Percentiles rank a stretch among this genome's conserved stretches.
phyloP scores from a whole-genome alignment of 768 basidiomycete genomes.

The Cubamyces sp. region DNA sequence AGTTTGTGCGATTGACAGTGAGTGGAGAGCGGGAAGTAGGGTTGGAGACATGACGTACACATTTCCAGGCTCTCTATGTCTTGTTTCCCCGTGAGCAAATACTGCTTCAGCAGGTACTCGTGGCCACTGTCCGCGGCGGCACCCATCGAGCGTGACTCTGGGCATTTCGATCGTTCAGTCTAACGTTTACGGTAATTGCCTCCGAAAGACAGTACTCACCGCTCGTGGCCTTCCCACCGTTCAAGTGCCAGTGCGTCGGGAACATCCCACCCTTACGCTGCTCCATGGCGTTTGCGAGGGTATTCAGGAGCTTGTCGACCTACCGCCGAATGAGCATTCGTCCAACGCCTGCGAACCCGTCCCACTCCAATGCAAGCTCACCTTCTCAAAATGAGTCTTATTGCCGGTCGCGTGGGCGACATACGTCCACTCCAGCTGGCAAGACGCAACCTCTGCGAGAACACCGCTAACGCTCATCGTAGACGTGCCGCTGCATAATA shows the following conservation, averaged over 20 bases:
- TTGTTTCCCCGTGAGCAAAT: constrained; percentile 63
- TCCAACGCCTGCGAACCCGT: neutral
- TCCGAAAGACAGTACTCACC: constrained; percentile 41
- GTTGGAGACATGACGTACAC: constrained; percentile 49
- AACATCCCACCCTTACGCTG: constrained; percentile 62
- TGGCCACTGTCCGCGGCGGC: constrained; percentile 74
- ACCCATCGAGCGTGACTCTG: constrained; percentile 54
- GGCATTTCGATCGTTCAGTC: no score
- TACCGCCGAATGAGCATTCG: constrained; percentile 28
- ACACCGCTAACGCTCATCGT: constrained; percentile 45
- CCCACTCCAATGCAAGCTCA: constrained; percentile 32
- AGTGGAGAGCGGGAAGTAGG: neutral
- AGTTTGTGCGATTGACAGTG: neutral
- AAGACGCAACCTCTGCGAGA: constrained; percentile 81
- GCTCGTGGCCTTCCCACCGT: constrained; percentile 47
- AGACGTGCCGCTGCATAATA: constrained; percentile 40
- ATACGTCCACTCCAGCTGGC: constrained; percentile 86
- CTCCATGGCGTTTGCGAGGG: constrained; percentile 52
- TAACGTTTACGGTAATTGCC: no score
- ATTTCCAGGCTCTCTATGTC: constrained; percentile 65
- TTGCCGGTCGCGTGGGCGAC: constrained; percentile 79
- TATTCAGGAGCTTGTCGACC: constrained; percentile 53
- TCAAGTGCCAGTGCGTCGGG: constrained; percentile 59
- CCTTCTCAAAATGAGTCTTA: constrained; percentile 59
- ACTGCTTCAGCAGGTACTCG: constrained; percentile 78